Conservation (phyloP, 352 stramenopile species). For the Globisporangium heterothallicum region DNA sequence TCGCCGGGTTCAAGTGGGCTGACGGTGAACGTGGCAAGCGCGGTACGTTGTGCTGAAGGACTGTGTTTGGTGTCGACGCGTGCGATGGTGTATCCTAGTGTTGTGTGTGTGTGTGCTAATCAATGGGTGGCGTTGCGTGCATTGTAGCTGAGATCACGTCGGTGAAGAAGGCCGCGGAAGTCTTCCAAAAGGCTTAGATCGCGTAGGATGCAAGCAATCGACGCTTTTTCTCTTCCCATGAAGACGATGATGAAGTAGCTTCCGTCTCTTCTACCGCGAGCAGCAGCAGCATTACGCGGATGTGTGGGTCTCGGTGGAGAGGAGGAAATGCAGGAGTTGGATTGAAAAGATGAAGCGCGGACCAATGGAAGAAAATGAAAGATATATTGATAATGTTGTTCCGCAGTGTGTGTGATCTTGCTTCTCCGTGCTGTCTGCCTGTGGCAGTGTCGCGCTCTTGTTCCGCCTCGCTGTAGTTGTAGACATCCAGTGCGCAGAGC, state of each 20-base stretch:
- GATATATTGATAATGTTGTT: constrained; percentile 1
- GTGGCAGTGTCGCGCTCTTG: neutral
- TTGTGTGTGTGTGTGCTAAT: constrained; percentile 9
- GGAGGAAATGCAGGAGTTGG: no score
- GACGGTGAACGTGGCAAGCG: constrained; percentile 75
- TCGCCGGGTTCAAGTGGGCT: constrained; percentile 83
- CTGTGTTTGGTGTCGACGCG: neutral
- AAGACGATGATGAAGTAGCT: neutral
- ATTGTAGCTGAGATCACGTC: constrained; percentile 61
- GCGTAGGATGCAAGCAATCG: constrained; percentile 3
- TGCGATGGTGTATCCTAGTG: neutral
- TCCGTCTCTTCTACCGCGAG: neutral
- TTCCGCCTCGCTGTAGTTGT: no score
- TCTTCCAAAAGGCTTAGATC: constrained; percentile 69
- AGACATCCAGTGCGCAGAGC: no score
- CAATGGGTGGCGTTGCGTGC: no score
- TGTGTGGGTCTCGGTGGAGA: neutral
- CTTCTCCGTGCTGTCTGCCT: neutral
- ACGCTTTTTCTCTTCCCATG: neutral
- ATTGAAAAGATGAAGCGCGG: no score
- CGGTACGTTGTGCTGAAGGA: constrained; percentile 24
- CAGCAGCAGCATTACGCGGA: neutral
- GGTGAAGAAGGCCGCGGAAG: constrained; percentile 77
- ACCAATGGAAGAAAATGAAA: constrained; percentile 2
- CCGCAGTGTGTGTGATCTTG: neutral